These are phyloP conservation scores for Taphrina sp. DNA, from an alignment of 1,139 yeast genomes.

Conservation along the genomic window DNA sequence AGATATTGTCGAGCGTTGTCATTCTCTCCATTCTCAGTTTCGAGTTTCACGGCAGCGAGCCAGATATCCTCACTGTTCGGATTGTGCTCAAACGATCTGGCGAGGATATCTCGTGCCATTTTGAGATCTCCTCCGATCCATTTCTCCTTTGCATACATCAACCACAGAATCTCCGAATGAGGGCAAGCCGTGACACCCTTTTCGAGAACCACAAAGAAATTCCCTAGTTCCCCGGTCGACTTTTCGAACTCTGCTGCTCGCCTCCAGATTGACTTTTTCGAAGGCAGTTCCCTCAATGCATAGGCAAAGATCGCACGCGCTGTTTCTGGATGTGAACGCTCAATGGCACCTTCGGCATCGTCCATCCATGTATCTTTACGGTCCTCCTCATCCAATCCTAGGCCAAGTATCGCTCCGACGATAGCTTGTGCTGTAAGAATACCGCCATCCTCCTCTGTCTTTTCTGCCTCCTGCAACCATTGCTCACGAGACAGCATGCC, in stretches of 20 bases:
- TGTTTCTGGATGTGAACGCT: constrained; percentile 44
- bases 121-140: constrained; percentile 53
- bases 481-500: constrained; percentile 45
- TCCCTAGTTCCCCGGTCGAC: constrained; percentile 41
- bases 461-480: constrained; percentile 55
- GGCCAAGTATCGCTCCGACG: constrained; percentile 43
- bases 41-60: constrained; percentile 69
- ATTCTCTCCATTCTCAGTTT: constrained; percentile 48
- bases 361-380: constrained; percentile 43
- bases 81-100: constrained; percentile 49
- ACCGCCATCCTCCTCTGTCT: constrained; percentile 45
- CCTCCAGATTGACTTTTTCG: constrained; percentile 57
- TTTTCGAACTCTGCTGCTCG: constrained; percentile 53
- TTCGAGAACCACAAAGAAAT: constrained; percentile 54
- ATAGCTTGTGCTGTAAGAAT: constrained; percentile 45
- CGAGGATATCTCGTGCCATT: constrained; percentile 57
- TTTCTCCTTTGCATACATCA: constrained; percentile 71
- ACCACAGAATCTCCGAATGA: constrained; percentile 52
- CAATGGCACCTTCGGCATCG: constrained; percentile 45
- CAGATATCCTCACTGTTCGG: constrained; percentile 59
- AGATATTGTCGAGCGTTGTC: constrained; percentile 51
- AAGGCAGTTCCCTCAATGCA: constrained; percentile 53
- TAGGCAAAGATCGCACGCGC: constrained; percentile 54
- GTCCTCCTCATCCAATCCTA: constrained; percentile 44
- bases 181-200: constrained; percentile 55